phyloP scores from a whole-genome alignment of 2,329 filamentous ascomycete species.

The Metarhizium sp. region DNA sequence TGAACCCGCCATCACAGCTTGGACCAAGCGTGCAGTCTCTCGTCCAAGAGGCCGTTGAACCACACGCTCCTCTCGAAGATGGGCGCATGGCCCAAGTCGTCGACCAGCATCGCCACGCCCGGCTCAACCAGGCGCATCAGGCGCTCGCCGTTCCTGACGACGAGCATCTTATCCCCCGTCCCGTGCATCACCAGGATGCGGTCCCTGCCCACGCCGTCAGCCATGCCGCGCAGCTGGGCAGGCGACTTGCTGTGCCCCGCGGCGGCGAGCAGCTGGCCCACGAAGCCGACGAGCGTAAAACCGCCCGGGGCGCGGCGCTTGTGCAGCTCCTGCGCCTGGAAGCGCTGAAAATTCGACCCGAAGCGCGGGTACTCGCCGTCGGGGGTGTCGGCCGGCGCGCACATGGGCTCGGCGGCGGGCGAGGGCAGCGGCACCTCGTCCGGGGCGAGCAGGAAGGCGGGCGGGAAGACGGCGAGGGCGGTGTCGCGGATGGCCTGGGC shows the following conservation, averaged over 20 bases:
- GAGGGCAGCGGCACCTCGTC: conserved; percentile 46
- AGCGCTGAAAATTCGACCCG: conserved; percentile 70
- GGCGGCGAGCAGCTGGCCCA: conserved; percentile 69
- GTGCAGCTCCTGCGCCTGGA: conserved; percentile 66
- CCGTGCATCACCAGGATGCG: conserved; percentile 74
- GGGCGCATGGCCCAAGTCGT: conserved; percentile 67
- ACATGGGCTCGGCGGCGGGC: conserved; percentile 29
- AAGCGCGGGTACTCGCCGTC: conserved; percentile 43
- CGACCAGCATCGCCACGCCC: conserved; percentile 50
- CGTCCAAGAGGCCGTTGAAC: conserved; percentile 56
- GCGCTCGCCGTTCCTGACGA: conserved; percentile 57
- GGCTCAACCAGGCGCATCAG: conserved; percentile 58
- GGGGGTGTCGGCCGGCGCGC: conserved; percentile 19
- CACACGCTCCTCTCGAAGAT: conserved; percentile 61
- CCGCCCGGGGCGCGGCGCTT: conserved; percentile 54
- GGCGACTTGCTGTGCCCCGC: conserved; percentile 70
- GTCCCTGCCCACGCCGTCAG: conserved; percentile 58
- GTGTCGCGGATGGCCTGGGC: conserved; percentile 57
- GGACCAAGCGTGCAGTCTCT: conserved; percentile 43
- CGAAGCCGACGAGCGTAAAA: conserved; percentile 59
- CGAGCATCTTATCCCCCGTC: conserved; percentile 68
- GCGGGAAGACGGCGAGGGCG: conserved; percentile 56
- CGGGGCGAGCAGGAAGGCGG: conserved; percentile 50
- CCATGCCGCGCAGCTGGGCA: conserved; percentile 54
- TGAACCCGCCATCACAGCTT: conserved; percentile 20